Evolutionary conservation across 768 basidiomycete genomes (phyloP), one percentile per base, ranked within the genome.

Genomic region (Termitomyces sp.): DNA sequence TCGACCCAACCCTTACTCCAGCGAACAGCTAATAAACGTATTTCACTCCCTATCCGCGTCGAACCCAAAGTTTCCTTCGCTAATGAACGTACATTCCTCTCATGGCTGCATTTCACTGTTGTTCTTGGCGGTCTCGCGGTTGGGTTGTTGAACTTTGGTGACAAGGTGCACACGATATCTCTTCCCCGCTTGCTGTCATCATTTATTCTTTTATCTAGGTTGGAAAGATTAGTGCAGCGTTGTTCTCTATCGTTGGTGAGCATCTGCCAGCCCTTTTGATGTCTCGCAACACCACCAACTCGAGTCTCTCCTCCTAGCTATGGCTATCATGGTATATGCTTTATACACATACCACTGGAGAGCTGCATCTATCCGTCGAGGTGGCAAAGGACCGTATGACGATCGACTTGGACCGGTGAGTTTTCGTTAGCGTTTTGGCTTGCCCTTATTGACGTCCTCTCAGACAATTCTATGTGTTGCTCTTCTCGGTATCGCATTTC

Each of bases 51-150:
- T 40, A 84, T 99, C 63, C 84, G 94, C 62, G 91, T 94, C 52
- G 93, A 96, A 71, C 93, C 93, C 33, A 96, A 96, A 65, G 93
- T 96, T 59, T 92, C 92, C 47, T 96, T 95, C 64, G 93, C 93
- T 43, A 95, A 95, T 71, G 93, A 94, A 71, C 84, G 91, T 55
- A 94, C 97, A 0, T 98, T 98, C 74, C 79, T 99, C 45, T 95
- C 94, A 80, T 98, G 96, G 97, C 82, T 98, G 49, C 94, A 97
- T 72, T 98, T 97, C 70, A 94, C 95, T 41, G 94, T 98, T 73
- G 93, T 99, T 56, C 85, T 99, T 8, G 95, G 96, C 30, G 97
- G 97, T 56, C 81, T 99, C 46, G 91, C 94, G 1, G 94, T 98
- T 14, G 97, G 97, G 11, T 74, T 99, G 56, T 78, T 99, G 64